Conservation (phyloP, 2,329 filamentous ascomycete genomes). For the Cladophialophora chaetospira region DNA sequence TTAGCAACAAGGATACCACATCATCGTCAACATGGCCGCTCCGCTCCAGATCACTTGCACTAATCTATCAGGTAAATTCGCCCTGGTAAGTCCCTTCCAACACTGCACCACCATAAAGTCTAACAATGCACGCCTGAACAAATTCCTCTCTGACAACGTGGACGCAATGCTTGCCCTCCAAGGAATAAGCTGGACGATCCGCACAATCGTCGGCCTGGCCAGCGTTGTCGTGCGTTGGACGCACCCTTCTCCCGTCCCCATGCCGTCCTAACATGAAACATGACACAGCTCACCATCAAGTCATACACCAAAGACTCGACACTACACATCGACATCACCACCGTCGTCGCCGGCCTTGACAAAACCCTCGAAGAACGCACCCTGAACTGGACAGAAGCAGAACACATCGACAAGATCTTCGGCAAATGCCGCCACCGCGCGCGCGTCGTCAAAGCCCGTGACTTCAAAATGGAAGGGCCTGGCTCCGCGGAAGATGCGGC, state of each 20-base stretch:
- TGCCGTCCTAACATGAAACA: conserved; percentile 39
- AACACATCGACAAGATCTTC: conserved; percentile 78
- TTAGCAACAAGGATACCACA: neutral
- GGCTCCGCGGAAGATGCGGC: conserved; percentile 41
- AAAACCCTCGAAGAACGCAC: conserved; percentile 63
- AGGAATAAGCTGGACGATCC: conserved; percentile 69
- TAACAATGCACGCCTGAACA: conserved; percentile 61
- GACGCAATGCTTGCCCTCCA: conserved; percentile 68
- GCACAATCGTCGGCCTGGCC: conserved; percentile 70
- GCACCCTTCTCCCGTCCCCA: conserved; percentile 60
- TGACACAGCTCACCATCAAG: conserved; percentile 37
- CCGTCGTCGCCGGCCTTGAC: conserved; percentile 69
- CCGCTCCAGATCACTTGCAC: conserved; percentile 66
- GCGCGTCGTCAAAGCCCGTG: conserved; percentile 33
- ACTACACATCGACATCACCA: conserved; percentile 70
- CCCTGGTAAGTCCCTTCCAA: conserved; percentile 58
- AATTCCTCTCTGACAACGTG: conserved; percentile 67
- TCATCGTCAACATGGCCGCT: conserved; percentile 65
- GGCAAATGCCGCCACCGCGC: conserved; percentile 67
- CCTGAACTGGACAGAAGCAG: conserved; percentile 61
- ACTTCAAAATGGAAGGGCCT: conserved; percentile 48
- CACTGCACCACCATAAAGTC: neutral
- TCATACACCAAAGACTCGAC: conserved; percentile 49
- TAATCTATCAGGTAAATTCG: conserved; percentile 69
- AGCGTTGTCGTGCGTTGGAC: conserved; percentile 51